Evolutionary conservation across 495 filamentous ascomycete species (phyloP), one percentile per base, ranked within the genome.

Genomic region (Recurvomyces mirabilis): DNA sequence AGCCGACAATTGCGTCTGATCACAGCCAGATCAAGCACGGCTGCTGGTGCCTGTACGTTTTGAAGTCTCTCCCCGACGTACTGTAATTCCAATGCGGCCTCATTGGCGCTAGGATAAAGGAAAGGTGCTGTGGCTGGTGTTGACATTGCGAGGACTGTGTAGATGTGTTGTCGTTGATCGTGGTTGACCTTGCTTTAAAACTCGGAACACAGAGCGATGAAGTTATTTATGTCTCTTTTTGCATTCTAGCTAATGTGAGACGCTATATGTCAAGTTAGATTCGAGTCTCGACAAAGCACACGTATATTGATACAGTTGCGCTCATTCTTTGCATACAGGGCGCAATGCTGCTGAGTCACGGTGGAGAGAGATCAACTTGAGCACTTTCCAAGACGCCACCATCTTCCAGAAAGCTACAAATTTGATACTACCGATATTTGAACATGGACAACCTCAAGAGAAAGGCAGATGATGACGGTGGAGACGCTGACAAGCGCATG

Each of bases 11-110:
- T 88, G 13, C 67, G 65, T 23, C 70, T 64, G 23, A 87, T 61
- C 35, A 83, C 77, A 20, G 75, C 76, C 3, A 71, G 50, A 63
- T 93, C 84, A 6, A 94, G 58, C 19, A 94, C 65, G 11, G 71
- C 77, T 2, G 78, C 70, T 5, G 87, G 87, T 2, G 76, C 77
- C 13, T 73, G 69, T 4, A 87, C 67, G 23, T 78, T 66, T 28
- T 60, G 48, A 14, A 93, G 62, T 5, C 65, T 65, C 51, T 77
- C 76, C 39, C 81, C 80, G 32, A 84, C 65, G 59, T 75, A 87
- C 34, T 62, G 59, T 5, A 47, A 41, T 26, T 59, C 52, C 0
- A 64, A 49, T 9, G 53, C 56, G 1, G 59, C 41, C 17, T 25
- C 40, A 7, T 53, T 50, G 1, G 61, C 49, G 30, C 52, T 43